Conservation (phyloP, 2,329 filamentous ascomycete genomes). For the Orbilia oligospora region DNA sequence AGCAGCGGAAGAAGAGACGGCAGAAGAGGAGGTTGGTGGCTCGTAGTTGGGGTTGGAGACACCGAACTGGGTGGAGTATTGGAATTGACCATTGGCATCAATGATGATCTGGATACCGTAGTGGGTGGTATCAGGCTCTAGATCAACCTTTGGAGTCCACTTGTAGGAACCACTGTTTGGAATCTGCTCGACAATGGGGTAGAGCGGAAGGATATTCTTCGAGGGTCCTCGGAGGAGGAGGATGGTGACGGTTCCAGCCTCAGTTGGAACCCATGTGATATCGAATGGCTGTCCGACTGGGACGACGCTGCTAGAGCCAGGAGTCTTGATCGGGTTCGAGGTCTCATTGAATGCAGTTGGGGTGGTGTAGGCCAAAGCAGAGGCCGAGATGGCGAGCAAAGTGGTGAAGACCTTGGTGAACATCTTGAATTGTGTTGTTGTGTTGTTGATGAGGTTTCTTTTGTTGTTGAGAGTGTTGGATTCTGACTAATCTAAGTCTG, state of each 20-base stretch:
- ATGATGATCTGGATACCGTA: slow-evolving; percentile 76
- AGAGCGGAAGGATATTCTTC: slow-evolving; percentile 71
- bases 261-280: slow-evolving; percentile 73
- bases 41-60: slow-evolving; percentile 69
- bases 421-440: slow-evolving; percentile 62
- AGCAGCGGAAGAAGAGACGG: slow-evolving; percentile 38
- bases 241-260: slow-evolving; percentile 71
- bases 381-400: slow-evolving; percentile 63
- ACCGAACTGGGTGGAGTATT: slow-evolving; percentile 76
- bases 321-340: slow-evolving; percentile 73
- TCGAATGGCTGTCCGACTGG: slow-evolving; percentile 72
- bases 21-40: slow-evolving; percentile 20
- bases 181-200: slow-evolving; percentile 70
- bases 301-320: slow-evolving; percentile 71
- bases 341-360: slow-evolving; percentile 64
- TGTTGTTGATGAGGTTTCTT: neutral
- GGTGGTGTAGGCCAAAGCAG: slow-evolving; percentile 64
- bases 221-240: slow-evolving; percentile 74
- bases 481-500: slow-evolving; percentile 27
- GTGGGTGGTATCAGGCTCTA: slow-evolving; percentile 70
- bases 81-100: slow-evolving; percentile 74
- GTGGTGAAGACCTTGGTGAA: slow-evolving; percentile 61
- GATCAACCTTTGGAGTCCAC: slow-evolving; percentile 71
- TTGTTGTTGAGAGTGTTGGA: slow-evolving; percentile 40
- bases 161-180: slow-evolving; percentile 72